These are phyloP conservation scores for Verticillium dahliae DNA, from an alignment of 2,329 filamentous ascomycete species.

Conservation along the genomic window DNA sequence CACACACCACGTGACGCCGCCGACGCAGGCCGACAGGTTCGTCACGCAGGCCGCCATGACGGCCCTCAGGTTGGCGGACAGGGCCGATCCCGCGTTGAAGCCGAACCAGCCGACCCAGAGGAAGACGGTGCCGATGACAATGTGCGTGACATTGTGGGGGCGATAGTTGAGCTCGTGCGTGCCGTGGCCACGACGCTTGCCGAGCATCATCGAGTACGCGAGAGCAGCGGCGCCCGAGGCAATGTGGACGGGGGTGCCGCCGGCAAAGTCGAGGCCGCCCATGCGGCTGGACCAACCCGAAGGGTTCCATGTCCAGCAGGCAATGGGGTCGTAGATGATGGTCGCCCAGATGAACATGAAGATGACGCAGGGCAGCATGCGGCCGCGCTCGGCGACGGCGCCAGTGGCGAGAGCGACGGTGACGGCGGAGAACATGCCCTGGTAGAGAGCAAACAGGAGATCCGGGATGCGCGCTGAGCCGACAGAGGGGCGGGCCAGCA, in stretches of 20 bases:
- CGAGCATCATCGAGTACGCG: constrained; percentile 87
- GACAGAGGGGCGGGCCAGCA: constrained; percentile 69
- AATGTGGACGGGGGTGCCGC: constrained; percentile 83
- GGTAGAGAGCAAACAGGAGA: constrained; percentile 77
- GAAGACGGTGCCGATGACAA: constrained; percentile 88
- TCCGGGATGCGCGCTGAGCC: constrained; percentile 70
- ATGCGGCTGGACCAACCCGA: constrained; percentile 73
- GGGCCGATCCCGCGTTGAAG: constrained; percentile 82
- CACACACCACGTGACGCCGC: constrained; percentile 83
- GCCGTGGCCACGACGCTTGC: constrained; percentile 76
- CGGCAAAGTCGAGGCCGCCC: constrained; percentile 82
- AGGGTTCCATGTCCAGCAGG: constrained; percentile 92
- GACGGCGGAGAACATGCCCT: constrained; percentile 83
- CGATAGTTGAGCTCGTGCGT: constrained; percentile 87
- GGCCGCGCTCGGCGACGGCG: constrained; percentile 78
- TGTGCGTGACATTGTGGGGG: constrained; percentile 87
- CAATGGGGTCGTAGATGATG: constrained; percentile 84
- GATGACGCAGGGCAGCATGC: constrained; percentile 80
- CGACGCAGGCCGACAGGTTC: constrained; percentile 76
- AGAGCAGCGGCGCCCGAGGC: constrained; percentile 75
- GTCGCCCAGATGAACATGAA: constrained; percentile 95
- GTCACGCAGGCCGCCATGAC: constrained; percentile 84
- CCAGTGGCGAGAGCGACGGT: constrained; percentile 81
- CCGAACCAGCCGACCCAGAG: constrained; percentile 96
- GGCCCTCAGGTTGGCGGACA: constrained; percentile 75